Evolutionary conservation across 1,139 yeast genomes (phyloP).

Genomic region (Eremothecium sinecaudum): DNA sequence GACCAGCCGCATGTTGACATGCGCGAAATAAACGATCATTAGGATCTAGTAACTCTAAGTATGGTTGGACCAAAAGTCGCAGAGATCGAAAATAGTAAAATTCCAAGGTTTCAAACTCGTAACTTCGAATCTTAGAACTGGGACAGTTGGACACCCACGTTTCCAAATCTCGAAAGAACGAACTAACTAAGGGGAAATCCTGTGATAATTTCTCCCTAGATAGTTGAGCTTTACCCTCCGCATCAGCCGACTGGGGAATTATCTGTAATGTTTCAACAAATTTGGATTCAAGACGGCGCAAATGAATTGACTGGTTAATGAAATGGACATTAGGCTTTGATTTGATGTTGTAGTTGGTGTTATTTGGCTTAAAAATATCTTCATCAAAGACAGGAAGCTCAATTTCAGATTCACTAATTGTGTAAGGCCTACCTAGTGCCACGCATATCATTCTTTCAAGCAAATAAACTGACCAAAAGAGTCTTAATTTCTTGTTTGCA

Average conservation of each 20-base stretch:
- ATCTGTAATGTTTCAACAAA: constrained; percentile 43
- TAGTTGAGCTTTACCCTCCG: neutral
- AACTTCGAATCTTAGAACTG: constrained; percentile 28
- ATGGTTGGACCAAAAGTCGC: constrained; percentile 48
- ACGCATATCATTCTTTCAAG: constrained; percentile 48
- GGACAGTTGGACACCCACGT: constrained; percentile 43
- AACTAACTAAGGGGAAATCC: constrained; percentile 39
- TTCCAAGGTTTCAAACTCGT: constrained; percentile 45
- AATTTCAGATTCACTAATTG: constrained; percentile 39
- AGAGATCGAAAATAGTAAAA: constrained; percentile 49
- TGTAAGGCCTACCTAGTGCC: constrained; percentile 46
- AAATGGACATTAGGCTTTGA: constrained; percentile 34
- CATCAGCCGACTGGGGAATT: constrained; percentile 24
- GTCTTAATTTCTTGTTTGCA: constrained; percentile 36
- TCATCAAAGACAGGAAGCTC: constrained; percentile 40
- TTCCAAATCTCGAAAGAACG: constrained; percentile 40
- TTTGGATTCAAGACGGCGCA: constrained; percentile 47
- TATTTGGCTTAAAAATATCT: constrained; percentile 20
- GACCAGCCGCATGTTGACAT: constrained; percentile 58
- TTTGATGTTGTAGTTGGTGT: constrained; percentile 8
- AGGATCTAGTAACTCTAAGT: constrained; percentile 46
- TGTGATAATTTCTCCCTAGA: constrained; percentile 19
- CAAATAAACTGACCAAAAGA: constrained; percentile 52
- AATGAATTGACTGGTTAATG: constrained; percentile 43
- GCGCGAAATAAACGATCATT: constrained; percentile 47